Evolutionary conservation across 306 rosid genomes (phyloP).

Genomic region (Quercus parvula): DNA sequence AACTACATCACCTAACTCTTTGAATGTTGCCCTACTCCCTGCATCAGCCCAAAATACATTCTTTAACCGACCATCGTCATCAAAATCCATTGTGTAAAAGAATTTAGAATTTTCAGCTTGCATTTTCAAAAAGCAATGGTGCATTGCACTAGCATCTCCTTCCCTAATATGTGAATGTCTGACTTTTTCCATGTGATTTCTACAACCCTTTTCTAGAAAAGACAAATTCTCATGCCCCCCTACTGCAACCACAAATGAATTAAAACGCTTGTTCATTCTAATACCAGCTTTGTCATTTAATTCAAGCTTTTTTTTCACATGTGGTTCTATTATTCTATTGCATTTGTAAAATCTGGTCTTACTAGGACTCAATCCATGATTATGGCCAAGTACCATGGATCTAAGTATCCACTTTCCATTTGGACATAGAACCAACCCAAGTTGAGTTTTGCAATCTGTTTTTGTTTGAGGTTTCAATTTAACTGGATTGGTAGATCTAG

Average conservation of each 20-base stretch:
- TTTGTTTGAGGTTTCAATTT: not conserved
- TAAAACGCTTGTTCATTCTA: not conserved
- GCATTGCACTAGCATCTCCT: not conserved
- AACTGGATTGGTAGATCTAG: too few relatives aligned
- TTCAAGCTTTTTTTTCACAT: not conserved
- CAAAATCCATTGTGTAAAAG: too few relatives aligned
- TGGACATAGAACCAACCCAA: not conserved
- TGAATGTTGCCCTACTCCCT: too few relatives aligned
- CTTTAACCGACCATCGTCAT: too few relatives aligned
- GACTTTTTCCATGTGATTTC: not conserved
- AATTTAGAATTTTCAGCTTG: too few relatives aligned
- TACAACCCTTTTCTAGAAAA: too few relatives aligned
- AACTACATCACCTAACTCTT: too few relatives aligned
- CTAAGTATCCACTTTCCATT: constrained; percentile 13
- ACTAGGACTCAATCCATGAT: not conserved
- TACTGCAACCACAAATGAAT: not conserved
- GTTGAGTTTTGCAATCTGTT: constrained; percentile 7
- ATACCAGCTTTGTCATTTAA: not conserved
- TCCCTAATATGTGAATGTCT: not conserved
- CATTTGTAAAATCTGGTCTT: not conserved
- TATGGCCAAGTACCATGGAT: constrained; percentile 11
- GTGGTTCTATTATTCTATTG: not conserved
- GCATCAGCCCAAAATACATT: too few relatives aligned
- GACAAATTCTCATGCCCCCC: not conserved
- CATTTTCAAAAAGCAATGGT: too few relatives aligned